phyloP scores from a whole-genome alignment of 176 grass and related monocot genomes.

The bread wheat (Triticum aestivum) region IWGSC_CS_RefSeq_v2.1 NC_057810.1:534171379-534171878 shows the following conservation, averaged over 20 bases:
- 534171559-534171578: not conserved
- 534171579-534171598: constrained; percentile 29
- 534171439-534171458: too few species aligned
- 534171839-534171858: not conserved
- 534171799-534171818: constrained; percentile 20
- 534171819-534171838: constrained; percentile 7
- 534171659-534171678: not conserved
- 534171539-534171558: constrained; percentile 31
- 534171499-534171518: not conserved
- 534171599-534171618: not conserved
- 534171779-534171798: constrained; percentile 3
- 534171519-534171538: not conserved
- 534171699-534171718: constrained; percentile 14
- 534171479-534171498: not conserved
- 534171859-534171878: not conserved
- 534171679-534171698: not conserved
- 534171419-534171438: too few species aligned
- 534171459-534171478: not conserved
- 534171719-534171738: constrained; percentile 29
- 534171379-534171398: not conserved
- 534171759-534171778: constrained; percentile 7
- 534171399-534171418: too few species aligned
- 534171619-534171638: constrained; percentile 34
- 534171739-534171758: constrained; percentile 31
- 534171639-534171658: not conserved